These are phyloP conservation scores for Mucor saturninus DNA, from an alignment of 371 early-diverging fungal genomes.

Conservation along the genomic window DNA sequence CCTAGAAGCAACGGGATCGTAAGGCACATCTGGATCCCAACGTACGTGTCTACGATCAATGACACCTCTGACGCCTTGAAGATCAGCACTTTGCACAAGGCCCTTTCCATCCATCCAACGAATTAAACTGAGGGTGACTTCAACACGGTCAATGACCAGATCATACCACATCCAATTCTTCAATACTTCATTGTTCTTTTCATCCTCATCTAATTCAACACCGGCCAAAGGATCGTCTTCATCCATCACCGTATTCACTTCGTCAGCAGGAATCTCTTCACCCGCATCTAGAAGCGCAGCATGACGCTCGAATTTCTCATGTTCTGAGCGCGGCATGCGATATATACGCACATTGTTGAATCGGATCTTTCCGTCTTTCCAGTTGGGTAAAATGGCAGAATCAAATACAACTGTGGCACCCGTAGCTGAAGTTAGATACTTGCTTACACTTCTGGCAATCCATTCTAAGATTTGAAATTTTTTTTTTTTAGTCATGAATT, in stretches of 20 bases:
- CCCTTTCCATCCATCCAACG: slow-evolving; percentile 94
- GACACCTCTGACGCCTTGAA: slow-evolving; percentile 90
- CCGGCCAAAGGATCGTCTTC: slow-evolving; percentile 49
- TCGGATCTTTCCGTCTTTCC: slow-evolving; percentile 89
- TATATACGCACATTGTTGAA: slow-evolving; percentile 81
- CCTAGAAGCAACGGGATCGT: slow-evolving; percentile 64
- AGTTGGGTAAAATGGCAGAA: slow-evolving; percentile 88
- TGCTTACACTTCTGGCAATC: slow-evolving; percentile 76
- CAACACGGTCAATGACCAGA: slow-evolving; percentile 79
- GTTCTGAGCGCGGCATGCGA: slow-evolving; percentile 52
- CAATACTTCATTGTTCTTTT: slow-evolving; percentile 46
- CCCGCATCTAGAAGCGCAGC: slow-evolving; percentile 28
- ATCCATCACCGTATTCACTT: not conserved
- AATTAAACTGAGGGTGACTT: slow-evolving; percentile 86
- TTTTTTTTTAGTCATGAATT: not conserved
- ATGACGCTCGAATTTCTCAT: slow-evolving; percentile 48
- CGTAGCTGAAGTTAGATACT: slow-evolving; percentile 80
- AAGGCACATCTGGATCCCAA: slow-evolving; percentile 77
- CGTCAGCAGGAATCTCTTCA: slow-evolving; percentile 14
- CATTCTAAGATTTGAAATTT: slow-evolving; percentile 60
- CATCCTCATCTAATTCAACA: slow-evolving; percentile 49
- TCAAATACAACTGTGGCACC: slow-evolving; percentile 89
- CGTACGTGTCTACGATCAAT: slow-evolving; percentile 86
- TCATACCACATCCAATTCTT: slow-evolving; percentile 74
- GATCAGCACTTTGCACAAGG: slow-evolving; percentile 77